Percentiles rank a stretch among this genome's conserved stretches.
phyloP scores from a whole-genome alignment of 2,329 filamentous ascomycete species.

The Thielaviopsis populi region DNA sequence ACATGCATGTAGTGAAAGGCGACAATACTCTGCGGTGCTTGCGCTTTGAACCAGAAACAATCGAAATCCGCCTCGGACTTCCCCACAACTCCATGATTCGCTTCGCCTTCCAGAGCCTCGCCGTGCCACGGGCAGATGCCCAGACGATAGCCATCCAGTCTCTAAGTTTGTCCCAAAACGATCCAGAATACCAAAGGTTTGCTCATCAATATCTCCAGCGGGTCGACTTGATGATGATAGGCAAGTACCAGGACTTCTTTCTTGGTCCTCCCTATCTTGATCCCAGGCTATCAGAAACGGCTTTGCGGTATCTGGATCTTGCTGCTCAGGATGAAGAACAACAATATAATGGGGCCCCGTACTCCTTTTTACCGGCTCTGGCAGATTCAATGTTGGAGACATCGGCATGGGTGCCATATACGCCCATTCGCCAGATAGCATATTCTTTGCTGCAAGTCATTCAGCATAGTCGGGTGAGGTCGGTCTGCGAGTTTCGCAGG shows the following conservation, averaged over 20 bases:
- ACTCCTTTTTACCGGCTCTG: conserved; percentile 51
- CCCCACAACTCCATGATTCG: conserved; percentile 12
- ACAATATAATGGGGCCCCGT: conserved; percentile 15
- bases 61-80: conserved; percentile 31
- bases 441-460: conserved; percentile 33
- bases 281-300: conserved; percentile 28
- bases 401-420: conserved; percentile 40
- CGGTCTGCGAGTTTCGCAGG: conserved; percentile 27
- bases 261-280: conserved; percentile 21
- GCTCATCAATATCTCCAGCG: conserved; percentile 3
- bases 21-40: conserved; percentile 18
- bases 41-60: conserved; percentile 25
- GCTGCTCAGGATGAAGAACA: conserved; percentile 17
- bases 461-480: conserved; percentile 14
- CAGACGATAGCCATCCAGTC: conserved; percentile 17
- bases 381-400: conserved; percentile 31
- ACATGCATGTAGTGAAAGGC: conserved; percentile 19
- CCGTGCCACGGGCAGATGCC: conserved; percentile 8
- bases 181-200: background rate
- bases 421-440: conserved; percentile 34
- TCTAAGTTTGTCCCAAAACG: background rate
- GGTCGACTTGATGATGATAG: background rate
- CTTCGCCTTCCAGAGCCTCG: conserved; percentile 24
- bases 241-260: background rate
- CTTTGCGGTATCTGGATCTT: conserved; percentile 23